Percentiles rank a stretch among this genome's conserved stretches.
phyloP scores from a whole-genome alignment of 78 protist species.

The Creolimax fragrantissima region DNA sequence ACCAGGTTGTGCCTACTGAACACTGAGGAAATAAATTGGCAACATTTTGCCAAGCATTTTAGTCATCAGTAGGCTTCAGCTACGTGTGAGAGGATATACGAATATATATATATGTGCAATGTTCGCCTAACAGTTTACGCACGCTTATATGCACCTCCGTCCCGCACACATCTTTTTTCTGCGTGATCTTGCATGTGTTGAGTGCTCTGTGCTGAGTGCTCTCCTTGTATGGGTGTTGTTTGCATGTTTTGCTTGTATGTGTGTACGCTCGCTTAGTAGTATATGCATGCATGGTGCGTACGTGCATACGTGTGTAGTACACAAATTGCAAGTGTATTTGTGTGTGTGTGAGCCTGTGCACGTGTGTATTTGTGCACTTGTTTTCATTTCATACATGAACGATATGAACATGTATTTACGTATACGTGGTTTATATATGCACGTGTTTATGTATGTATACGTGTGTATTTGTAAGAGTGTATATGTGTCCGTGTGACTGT shows the following conservation, averaged over 20 bases:
- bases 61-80: too few species aligned
- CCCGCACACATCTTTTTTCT: too few species aligned
- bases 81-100: background rate
- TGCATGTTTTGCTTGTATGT: background rate
- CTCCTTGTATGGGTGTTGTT: background rate
- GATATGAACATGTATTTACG: background rate
- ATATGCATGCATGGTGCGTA: background rate
- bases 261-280: background rate
- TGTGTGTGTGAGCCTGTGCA: too few species aligned
- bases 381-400: too few species aligned
- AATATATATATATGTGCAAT: background rate
- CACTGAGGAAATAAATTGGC: too few species aligned
- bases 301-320: too few species aligned
- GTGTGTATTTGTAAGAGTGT: background rate
- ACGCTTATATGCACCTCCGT: background rate
- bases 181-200: too few species aligned
- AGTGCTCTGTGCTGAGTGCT: too few species aligned
- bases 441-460: background rate
- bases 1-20: too few species aligned
- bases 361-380: too few species aligned
- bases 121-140: background rate
- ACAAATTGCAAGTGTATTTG: too few species aligned
- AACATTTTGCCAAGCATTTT: too few species aligned
- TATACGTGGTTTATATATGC: background rate
- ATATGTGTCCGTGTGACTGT: background rate